Conservation (phyloP, 805 yeast genomes). For the Sugiyamaella chiloensis region DNA sequence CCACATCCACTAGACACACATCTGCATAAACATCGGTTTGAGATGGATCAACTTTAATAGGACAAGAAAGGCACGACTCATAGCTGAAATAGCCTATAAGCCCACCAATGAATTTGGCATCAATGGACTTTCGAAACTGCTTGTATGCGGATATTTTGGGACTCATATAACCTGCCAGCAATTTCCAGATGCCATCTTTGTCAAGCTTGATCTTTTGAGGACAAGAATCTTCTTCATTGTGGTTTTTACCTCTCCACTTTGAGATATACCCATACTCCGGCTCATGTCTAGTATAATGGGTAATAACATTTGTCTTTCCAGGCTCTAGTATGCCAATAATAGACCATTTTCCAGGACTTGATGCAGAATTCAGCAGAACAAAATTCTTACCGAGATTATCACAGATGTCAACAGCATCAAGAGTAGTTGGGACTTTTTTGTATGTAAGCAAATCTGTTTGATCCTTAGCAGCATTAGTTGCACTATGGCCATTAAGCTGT, state of each 20-base stretch:
- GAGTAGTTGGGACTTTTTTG: conserved; percentile 5
- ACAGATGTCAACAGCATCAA: conserved; percentile 47
- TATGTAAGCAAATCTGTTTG: conserved; percentile 1
- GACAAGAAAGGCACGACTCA: conserved; percentile 55
- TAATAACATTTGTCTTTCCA: conserved; percentile 18
- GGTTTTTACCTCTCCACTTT: too few species aligned
- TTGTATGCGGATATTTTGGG: conserved; percentile 29
- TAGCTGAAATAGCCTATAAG: conserved; percentile 81
- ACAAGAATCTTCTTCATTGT: not conserved
- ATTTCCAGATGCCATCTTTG: conserved; percentile 45
- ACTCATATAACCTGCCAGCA: conserved; percentile 49
- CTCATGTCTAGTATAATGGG: conserved; percentile 21
- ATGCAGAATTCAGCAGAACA: conserved; percentile 70
- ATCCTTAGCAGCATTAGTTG: not conserved
- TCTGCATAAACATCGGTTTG: conserved; percentile 43
- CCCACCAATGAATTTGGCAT: conserved; percentile 73
- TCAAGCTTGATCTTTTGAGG: not conserved
- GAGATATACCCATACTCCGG: conserved; percentile 17
- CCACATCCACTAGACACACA: conserved; percentile 68
- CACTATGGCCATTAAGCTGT: conserved; percentile 4
- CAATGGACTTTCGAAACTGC: conserved; percentile 26
- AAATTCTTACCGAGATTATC: conserved; percentile 50
- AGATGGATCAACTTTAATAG: conserved; percentile 1
- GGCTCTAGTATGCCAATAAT: conserved; percentile 59
- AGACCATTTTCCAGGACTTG: conserved; percentile 84